phyloP scores from a whole-genome alignment of 148 eudicot species.

The Rhododendron ovatum region DNA sequence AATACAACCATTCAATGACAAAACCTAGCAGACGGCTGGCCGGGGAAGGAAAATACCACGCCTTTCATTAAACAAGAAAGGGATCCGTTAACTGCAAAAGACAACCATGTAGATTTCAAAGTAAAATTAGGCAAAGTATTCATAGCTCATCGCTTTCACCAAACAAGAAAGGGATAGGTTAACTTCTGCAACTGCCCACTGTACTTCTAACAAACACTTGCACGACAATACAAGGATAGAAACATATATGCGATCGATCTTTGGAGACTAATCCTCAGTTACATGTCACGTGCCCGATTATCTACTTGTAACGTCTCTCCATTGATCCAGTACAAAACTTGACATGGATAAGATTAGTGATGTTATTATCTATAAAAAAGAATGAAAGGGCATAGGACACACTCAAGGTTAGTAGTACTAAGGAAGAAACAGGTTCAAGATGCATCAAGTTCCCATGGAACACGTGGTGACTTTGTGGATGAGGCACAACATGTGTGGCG shows the following conservation, averaged over 20 bases:
- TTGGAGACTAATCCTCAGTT: not conserved
- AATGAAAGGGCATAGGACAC: not conserved
- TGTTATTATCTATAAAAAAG: not conserved
- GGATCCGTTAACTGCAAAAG: not conserved
- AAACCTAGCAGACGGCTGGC: not conserved
- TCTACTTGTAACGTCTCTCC: not conserved
- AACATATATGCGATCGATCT: not conserved
- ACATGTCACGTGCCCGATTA: not conserved
- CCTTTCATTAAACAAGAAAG: not conserved
- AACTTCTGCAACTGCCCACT: not conserved
- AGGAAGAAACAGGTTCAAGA: not conserved
- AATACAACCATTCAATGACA: not conserved
- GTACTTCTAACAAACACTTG: not conserved
- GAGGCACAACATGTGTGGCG: not conserved
- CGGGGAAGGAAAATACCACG: not conserved
- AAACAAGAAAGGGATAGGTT: not conserved
- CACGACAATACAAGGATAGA: not conserved
- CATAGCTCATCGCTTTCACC: not conserved
- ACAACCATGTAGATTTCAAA: not conserved
- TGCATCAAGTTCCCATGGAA: not conserved
- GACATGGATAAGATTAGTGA: not conserved
- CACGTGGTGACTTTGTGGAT: not conserved
- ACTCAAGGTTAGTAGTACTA: not conserved
- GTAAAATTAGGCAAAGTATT: not conserved
- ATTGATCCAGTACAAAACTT: not conserved